phyloP scores from a whole-genome alignment of 2,329 filamentous ascomycete species.

The Epichloe aotearoae region DNA sequence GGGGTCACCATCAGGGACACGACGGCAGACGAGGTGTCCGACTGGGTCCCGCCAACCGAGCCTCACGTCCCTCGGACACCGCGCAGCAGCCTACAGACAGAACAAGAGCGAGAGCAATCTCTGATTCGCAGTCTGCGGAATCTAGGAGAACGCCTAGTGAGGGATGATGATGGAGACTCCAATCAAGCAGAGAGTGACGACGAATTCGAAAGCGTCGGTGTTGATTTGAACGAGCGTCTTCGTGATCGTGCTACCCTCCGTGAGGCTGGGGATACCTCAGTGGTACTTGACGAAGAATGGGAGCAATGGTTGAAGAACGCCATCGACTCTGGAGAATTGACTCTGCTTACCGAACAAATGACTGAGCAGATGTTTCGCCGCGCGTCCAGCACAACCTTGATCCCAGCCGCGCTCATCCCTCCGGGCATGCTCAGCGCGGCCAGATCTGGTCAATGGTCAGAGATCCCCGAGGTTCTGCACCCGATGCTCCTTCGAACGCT shows the following conservation, averaged over 20 bases:
- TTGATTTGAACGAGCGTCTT: constrained; percentile 50
- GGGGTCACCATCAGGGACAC: constrained; percentile 58
- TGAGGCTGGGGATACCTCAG: constrained; percentile 44
- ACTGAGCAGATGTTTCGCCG: constrained; percentile 20
- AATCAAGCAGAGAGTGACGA: constrained; percentile 15
- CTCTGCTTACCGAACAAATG: constrained; percentile 32
- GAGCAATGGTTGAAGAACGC: constrained; percentile 63
- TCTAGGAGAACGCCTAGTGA: constrained; percentile 1
- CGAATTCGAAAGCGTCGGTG: constrained; percentile 40
- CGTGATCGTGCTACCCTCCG: constrained; percentile 49
- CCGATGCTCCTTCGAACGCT: constrained; percentile 36
- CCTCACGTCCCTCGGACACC: background rate
- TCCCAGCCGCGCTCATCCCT: constrained; percentile 30
- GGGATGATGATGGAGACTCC: constrained; percentile 5
- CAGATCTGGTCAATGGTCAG: constrained; percentile 42
- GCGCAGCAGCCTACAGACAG: constrained; percentile 5
- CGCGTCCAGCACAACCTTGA: constrained; percentile 12
- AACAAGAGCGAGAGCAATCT: constrained; percentile 5
- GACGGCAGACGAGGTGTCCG: constrained; percentile 51
- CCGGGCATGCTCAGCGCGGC: constrained; percentile 40
- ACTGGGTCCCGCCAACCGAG: constrained; percentile 30
- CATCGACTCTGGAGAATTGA: constrained; percentile 43
- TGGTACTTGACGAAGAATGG: constrained; percentile 57
- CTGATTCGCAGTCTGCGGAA: constrained; percentile 11
- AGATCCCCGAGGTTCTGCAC: constrained; percentile 43